Evolutionary conservation across 257 asterid species (phyloP).

Genomic region (Rubia yunnanensis): DNA sequence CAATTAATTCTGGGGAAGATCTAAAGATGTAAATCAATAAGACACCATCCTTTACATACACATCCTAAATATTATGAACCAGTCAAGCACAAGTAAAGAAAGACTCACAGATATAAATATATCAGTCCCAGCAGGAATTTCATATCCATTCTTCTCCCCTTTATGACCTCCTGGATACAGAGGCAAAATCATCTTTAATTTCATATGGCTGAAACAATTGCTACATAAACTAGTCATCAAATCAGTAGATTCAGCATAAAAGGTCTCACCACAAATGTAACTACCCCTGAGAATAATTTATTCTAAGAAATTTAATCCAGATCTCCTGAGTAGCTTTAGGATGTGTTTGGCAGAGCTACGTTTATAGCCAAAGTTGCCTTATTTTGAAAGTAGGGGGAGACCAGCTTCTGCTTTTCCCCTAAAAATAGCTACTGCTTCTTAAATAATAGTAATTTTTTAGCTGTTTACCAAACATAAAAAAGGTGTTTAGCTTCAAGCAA

Average conservation of each 20-base stretch:
- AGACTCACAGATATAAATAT: conserved; percentile 68
- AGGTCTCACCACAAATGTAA: not conserved
- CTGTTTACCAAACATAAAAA: no score
- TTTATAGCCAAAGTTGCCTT: no score
- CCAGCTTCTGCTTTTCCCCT: no score
- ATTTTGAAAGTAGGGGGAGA: no score
- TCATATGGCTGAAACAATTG: not conserved
- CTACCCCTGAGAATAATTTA: not conserved
- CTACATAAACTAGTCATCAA: not conserved
- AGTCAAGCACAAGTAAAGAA: not conserved
- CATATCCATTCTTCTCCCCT: conserved; percentile 61
- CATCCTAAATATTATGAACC: not conserved
- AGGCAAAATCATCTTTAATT: not conserved
- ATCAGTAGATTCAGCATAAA: not conserved
- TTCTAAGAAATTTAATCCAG: not conserved
- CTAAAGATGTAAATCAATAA: not conserved
- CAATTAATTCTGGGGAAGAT: not conserved
- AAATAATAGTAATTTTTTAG: no score
- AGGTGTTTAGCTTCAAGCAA: no score
- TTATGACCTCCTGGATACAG: conserved; percentile 66
- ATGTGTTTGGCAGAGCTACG: no score
- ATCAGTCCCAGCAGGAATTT: conserved; percentile 82
- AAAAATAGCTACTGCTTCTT: no score
- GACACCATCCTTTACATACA: not conserved
- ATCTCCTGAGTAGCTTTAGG: no score